Conservation (phyloP, 75 land plant species). For the Pseudotsuga menziesii region DNA sequence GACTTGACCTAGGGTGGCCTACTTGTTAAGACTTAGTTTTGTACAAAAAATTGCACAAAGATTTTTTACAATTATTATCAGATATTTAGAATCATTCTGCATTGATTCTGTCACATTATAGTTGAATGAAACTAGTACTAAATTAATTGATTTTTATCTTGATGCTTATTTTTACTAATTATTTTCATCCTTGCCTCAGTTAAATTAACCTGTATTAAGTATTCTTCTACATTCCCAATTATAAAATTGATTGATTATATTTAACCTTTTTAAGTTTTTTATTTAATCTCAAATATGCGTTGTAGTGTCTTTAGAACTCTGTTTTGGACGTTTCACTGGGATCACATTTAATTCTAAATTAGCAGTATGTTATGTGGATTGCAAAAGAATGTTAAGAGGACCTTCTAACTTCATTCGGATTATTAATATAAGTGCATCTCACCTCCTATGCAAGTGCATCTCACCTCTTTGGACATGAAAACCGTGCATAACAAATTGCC, state of each 20-base stretch:
- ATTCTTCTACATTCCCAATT: too few species aligned
- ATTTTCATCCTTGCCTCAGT: neutral
- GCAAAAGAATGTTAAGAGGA: neutral
- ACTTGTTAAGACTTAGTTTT: too few species aligned
- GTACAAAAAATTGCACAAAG: too few species aligned
- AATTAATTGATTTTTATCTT: neutral
- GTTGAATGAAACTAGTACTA: neutral
- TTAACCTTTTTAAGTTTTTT: neutral
- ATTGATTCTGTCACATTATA: neutral
- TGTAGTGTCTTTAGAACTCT: neutral
- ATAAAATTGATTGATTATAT: too few species aligned
- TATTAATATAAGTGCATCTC: too few species aligned
- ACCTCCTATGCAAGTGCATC: too few species aligned
- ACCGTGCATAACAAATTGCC: too few species aligned
- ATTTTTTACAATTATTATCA: neutral
- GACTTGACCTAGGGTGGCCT: neutral
- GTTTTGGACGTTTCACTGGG: neutral
- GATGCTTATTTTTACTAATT: neutral
- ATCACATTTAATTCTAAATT: neutral
- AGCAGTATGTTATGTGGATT: neutral
- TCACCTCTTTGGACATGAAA: too few species aligned
- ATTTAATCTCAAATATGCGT: neutral
- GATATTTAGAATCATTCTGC: neutral
- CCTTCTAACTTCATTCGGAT: neutral
- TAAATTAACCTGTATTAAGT: neutral